Conservation (phyloP, 208 protist species). For the Crithidia brevicula region DNA sequence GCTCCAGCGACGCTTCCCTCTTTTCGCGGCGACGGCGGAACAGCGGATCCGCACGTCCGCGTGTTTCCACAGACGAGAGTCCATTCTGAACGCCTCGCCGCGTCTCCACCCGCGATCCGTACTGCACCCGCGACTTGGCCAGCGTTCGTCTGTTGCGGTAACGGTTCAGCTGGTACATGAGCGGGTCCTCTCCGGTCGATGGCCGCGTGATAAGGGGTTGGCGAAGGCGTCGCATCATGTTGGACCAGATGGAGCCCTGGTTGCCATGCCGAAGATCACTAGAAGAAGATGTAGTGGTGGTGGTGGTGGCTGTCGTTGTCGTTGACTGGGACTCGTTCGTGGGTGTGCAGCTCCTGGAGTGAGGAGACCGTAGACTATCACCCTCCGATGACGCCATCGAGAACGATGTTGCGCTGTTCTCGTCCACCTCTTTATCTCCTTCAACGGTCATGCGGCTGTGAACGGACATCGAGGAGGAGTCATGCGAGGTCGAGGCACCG, state of each 20-base stretch:
- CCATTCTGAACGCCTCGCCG: neutral
- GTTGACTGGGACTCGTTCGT: neutral
- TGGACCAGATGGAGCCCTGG: neutral
- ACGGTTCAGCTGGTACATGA: neutral
- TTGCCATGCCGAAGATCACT: neutral
- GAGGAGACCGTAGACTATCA: no score
- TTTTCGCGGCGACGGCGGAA: neutral
- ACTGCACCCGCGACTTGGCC: neutral
- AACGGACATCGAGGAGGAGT: neutral
- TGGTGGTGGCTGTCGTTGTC: neutral
- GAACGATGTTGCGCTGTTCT: neutral
- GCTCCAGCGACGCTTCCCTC: neutral
- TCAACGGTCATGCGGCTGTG: neutral
- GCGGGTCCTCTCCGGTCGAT: neutral
- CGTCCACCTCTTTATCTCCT: neutral
- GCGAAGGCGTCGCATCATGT: constrained; percentile 5
- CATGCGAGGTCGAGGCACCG: neutral
- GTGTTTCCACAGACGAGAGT: constrained; percentile 1
- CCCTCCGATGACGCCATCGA: no score
- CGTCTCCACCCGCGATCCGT: neutral
- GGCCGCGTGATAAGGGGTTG: neutral
- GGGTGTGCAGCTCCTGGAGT: neutral
- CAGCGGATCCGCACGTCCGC: neutral
- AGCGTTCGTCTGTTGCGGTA: neutral
- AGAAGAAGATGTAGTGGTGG: neutral